Evolutionary conservation across 2,329 filamentous ascomycete species (phyloP).

Genomic region (Lasiodiplodia citricola): DNA sequence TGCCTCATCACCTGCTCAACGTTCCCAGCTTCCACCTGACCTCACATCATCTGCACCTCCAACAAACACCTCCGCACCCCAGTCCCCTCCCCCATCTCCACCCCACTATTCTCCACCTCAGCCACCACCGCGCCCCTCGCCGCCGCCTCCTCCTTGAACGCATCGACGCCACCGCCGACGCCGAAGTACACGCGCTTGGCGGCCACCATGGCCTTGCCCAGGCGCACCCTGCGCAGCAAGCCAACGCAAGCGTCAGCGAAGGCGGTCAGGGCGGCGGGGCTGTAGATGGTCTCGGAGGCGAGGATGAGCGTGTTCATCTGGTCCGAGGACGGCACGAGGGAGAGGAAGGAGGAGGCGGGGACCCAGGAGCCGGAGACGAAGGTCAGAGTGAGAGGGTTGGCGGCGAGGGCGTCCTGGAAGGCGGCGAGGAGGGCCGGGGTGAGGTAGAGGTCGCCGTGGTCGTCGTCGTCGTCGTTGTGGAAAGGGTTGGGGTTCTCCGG

Average conservation of each 20-base stretch:
- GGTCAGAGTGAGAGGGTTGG: slow-evolving; percentile 60
- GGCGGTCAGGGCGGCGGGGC: slow-evolving; percentile 69
- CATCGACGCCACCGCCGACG: slow-evolving; percentile 80
- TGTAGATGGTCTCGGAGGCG: slow-evolving; percentile 84
- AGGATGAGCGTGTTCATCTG: slow-evolving; percentile 57
- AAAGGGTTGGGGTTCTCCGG: slow-evolving; percentile 31
- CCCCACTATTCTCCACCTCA: slow-evolving; percentile 55
- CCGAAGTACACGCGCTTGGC: slow-evolving; percentile 86
- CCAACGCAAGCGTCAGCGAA: slow-evolving; percentile 71
- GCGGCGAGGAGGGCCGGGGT: slow-evolving; percentile 61
- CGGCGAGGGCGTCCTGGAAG: slow-evolving; percentile 62
- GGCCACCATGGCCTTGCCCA: slow-evolving; percentile 69
- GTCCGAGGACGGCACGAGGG: slow-evolving; percentile 55
- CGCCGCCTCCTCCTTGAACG: slow-evolving; percentile 61
- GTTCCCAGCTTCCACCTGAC: too few relatives aligned
- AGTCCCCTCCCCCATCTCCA: slow-evolving; percentile 37
- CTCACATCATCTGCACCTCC: slow-evolving; percentile 28
- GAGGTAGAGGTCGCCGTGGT: slow-evolving; percentile 68
- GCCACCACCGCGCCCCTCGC: slow-evolving; percentile 51
- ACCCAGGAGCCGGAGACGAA: slow-evolving; percentile 81
- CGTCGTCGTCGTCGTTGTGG: slow-evolving; percentile 39
- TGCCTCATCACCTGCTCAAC: too few relatives aligned
- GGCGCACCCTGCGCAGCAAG: slow-evolving; percentile 59
- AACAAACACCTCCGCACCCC: slow-evolving; percentile 53
- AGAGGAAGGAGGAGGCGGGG: slow-evolving; percentile 59